A percentile compares a stretch with the other conserved stretches of the same genome.
These are phyloP conservation scores for Gastrolobium bilobum DNA, from an alignment of 306 rosid genomes.

Conservation along the genomic window DNA sequence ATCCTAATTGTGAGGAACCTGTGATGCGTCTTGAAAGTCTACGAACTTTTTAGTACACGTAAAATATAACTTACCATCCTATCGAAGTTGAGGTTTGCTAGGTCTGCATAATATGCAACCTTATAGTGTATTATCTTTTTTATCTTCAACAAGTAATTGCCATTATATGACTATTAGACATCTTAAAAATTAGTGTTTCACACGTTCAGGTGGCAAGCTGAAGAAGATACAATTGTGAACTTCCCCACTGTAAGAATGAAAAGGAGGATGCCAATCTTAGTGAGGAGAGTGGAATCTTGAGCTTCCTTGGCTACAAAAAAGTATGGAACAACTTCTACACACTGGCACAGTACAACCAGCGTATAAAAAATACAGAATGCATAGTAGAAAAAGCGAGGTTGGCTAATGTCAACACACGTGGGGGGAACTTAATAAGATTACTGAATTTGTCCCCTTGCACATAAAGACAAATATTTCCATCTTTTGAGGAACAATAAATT, in stretches of 20 bases:
- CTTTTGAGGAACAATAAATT: slow-evolving; percentile 49
- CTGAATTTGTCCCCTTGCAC: slow-evolving; percentile 39
- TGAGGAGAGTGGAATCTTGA: slow-evolving; percentile 51
- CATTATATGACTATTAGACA: neutral
- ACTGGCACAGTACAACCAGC: slow-evolving; percentile 25
- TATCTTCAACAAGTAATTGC: too few species aligned
- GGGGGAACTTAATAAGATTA: slow-evolving; percentile 43
- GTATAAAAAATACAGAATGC: slow-evolving; percentile 31
- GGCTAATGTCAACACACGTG: slow-evolving; percentile 56
- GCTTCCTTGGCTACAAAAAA: slow-evolving; percentile 36
- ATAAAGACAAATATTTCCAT: slow-evolving; percentile 40
- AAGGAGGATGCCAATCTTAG: slow-evolving; percentile 58
- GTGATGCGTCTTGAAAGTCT: slow-evolving; percentile 31
- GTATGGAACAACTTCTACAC: slow-evolving; percentile 27
- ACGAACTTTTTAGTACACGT: neutral
- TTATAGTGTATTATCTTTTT: slow-evolving; percentile 5
- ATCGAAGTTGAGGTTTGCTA: slow-evolving; percentile 19
- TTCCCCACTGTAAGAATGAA: slow-evolving; percentile 67
- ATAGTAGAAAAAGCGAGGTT: slow-evolving; percentile 2
- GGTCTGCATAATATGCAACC: slow-evolving; percentile 33
- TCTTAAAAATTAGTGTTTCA: slow-evolving; percentile 34
- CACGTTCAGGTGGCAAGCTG: slow-evolving; percentile 60
- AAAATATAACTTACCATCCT: slow-evolving; percentile 28
- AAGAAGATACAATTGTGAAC: slow-evolving; percentile 61
- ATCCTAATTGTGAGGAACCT: slow-evolving; percentile 33